Base-by-base conservation (phyloP, 768 basidiomycete species). In the Paxillus ammoniavirescens region DNA sequence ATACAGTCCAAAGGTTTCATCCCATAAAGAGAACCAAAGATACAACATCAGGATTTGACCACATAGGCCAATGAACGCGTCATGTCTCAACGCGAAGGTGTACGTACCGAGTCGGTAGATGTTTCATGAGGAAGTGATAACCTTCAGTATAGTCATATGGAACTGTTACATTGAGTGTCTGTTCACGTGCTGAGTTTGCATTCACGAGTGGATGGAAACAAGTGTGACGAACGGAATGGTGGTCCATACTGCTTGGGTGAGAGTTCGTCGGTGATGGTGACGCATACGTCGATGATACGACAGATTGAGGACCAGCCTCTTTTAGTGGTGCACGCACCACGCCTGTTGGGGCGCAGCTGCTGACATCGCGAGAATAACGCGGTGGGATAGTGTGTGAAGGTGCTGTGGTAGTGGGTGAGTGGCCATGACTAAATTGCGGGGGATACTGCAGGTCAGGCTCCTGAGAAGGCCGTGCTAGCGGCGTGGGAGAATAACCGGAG, bases 61-160 rank as follows among this genome's bases (percentile, higher is more conserved):
- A 65, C 60, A 60, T 65, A 71, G 73, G 63, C 75, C 76, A 76
- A 73, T 4, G 67, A 72, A 66, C 71, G 68, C 65, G 64, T 55
- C 52, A 66, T 60, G 64, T 62, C 52, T 68, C 61, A 63, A 60
- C 61, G 60, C 65, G 67, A 58, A 62, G 69, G 68, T 61, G 67
- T 58, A 84, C 87, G 72, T 68, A 91, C 93, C 87, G 82, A 62
- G 75, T 82, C 41, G 87, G 87, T 47, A 98, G 77, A 71, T 93
- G 90, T 73, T 93, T 91, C 93, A 98, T 98, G 61, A 98, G 77
- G 68, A 90, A 91, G 69, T 97, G 96, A 67, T 98, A 98, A 18
- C 93, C 93, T 75, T 97, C 89, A 14, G 93, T 96, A 64, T 98
- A 97, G 67, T 96, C 93, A 65, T 93, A 96, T 5, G 93, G 89